phyloP scores from a whole-genome alignment of 2,329 filamentous ascomycete genomes.

The Talaromyces sp. region DNA sequence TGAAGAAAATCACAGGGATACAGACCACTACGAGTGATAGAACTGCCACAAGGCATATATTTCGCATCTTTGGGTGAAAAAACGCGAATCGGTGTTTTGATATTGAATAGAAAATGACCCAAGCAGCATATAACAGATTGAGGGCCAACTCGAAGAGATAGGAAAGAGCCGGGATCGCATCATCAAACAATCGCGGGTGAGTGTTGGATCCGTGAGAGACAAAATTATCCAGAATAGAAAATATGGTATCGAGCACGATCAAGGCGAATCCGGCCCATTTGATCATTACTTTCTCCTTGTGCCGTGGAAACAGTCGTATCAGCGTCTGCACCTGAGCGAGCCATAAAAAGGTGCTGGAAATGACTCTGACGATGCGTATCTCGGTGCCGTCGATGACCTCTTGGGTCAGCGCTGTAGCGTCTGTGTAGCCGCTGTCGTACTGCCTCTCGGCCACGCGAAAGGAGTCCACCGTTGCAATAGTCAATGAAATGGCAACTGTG shows the following conservation, averaged over 20 bases:
- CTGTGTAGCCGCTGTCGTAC: constrained; percentile 73
- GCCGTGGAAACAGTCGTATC: constrained; percentile 89
- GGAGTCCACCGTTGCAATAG: constrained; percentile 87
- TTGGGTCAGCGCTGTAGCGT: constrained; percentile 68
- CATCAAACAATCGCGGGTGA: constrained; percentile 71
- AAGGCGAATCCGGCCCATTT: constrained; percentile 97
- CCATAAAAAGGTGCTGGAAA: constrained; percentile 96
- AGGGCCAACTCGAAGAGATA: constrained; percentile 87
- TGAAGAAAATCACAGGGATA: constrained; percentile 88
- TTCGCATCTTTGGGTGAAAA: constrained; percentile 85
- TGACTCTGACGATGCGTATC: constrained; percentile 82
- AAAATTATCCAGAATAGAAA: constrained; percentile 89
- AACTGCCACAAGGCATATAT: constrained; percentile 74
- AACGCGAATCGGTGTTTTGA: constrained; percentile 89
- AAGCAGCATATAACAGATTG: constrained; percentile 82
- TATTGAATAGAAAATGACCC: constrained; percentile 90
- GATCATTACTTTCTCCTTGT: constrained; percentile 96
- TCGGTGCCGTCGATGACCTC: constrained; percentile 79
- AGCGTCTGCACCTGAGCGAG: constrained; percentile 94
- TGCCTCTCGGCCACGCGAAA: constrained; percentile 79
- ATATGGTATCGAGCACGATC: constrained; percentile 84
- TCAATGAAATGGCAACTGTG: constrained; percentile 72
- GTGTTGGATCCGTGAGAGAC: constrained; percentile 43
- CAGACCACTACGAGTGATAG: constrained; percentile 77
- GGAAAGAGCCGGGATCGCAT: constrained; percentile 84